Evolutionary conservation across 2,329 filamentous ascomycete genomes (phyloP), one percentile per base, ranked within the genome.

Genomic region (Lachnellula cervina): DNA sequence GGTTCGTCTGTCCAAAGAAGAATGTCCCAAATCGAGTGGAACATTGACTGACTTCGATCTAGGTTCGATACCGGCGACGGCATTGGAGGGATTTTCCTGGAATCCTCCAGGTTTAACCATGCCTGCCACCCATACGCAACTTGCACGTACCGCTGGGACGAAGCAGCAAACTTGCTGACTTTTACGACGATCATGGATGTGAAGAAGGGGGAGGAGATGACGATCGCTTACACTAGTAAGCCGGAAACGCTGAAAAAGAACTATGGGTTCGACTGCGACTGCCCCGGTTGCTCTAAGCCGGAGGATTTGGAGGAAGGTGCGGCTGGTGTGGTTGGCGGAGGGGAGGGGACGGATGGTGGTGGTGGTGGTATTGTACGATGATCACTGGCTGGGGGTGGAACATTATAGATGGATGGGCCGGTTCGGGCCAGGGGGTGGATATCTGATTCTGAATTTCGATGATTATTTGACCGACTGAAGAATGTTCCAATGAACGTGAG

Each of bases 51-150:
- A 19, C 17, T 16, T 47, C 14, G 37, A 52, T 40, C 6, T 32
- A 65, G 63, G 14, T 67, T 66, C 52, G 51, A 58, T 13, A 57
- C 58, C 23, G 28, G n/a, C 14, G 47, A 49, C 3, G 35, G 45
- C 13, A 49, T 55, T 42, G 51, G 53, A 8, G 74, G 72, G 0
- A 73, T 83, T 2, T 82, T 81, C 55, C 71, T 77, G 0, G 70
- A 80, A 5, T 78, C 76, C 0, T 77, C 80, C 0, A 73, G 81
- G 2, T 83, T 85, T 69, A 85, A 85, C 64, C 82, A 85, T 63
- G 76, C 80, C 0, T 85, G 82, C 62, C 56, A 61, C 1, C 71
- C 74, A 0, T 66, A 76, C 44, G 64, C 81, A 25, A 60, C 68
- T 1, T 83, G 78, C 62, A 60, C 47, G 0, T 81, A 74, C 60